A percentile compares a stretch with the other conserved stretches of the same genome.
phyloP scores from a whole-genome alignment of 2,329 filamentous ascomycete genomes.

The Delphinella strobiligena region DNA sequence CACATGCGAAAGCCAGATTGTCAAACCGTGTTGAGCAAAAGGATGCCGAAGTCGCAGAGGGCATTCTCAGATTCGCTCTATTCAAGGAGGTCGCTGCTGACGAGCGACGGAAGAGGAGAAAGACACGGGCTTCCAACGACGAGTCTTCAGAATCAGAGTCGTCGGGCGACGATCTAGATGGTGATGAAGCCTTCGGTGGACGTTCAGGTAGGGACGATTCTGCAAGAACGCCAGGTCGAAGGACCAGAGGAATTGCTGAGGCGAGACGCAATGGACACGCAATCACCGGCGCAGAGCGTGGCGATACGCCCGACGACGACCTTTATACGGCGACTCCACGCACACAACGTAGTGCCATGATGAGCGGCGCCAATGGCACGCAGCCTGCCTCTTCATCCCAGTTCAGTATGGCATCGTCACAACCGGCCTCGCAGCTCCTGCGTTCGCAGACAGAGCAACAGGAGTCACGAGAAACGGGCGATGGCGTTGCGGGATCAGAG shows the following conservation, averaged over 20 bases:
- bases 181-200: constrained; percentile 40
- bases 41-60: constrained; percentile 78
- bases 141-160: constrained; percentile 35
- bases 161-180: constrained; percentile 44
- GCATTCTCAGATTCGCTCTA: constrained; percentile 82
- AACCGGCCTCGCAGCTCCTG: constrained; percentile 60
- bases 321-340: constrained; percentile 41
- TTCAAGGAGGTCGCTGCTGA: constrained; percentile 86
- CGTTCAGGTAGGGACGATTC: background rate
- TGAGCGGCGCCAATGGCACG: constrained; percentile 23
- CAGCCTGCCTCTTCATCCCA: constrained; percentile 39
- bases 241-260: constrained; percentile 5
- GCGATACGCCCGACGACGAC: constrained; percentile 43
- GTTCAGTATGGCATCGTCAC: constrained; percentile 66
- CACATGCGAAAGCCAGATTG: constrained; percentile 84
- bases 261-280: constrained; percentile 15
- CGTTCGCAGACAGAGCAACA: constrained; percentile 35
- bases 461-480: constrained; percentile 13
- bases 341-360: constrained; percentile 29
- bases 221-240: background rate
- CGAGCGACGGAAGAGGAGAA: constrained; percentile 72
- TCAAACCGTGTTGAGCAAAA: constrained; percentile 81
- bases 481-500: constrained; percentile 17
- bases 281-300: constrained; percentile 20
- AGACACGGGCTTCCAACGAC: constrained; percentile 51